phyloP scores from a whole-genome alignment of 805 yeast genomes.

The Saccharomycopsis lassenensis region DNA sequence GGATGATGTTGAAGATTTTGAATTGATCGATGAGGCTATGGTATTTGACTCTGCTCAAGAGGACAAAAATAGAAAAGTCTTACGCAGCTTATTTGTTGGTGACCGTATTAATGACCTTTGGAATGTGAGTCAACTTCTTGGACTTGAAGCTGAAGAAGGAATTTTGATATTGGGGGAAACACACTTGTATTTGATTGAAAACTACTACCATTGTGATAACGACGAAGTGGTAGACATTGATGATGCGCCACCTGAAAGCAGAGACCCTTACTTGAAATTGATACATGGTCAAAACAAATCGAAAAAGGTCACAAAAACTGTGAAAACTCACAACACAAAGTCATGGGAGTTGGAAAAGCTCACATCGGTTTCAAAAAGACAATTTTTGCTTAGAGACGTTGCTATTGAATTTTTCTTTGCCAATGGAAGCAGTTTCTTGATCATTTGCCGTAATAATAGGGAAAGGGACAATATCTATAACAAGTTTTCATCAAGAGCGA shows the following conservation, averaged over 20 bases:
- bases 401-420: constrained; percentile 70
- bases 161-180: constrained; percentile 57
- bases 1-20: constrained; percentile 28
- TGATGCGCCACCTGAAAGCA: constrained; percentile 48
- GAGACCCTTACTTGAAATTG: constrained; percentile 62
- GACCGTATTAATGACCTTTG: constrained; percentile 63
- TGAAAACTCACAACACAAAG: constrained; percentile 34
- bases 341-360: constrained; percentile 53
- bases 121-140: constrained; percentile 68
- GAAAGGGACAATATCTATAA: constrained; percentile 48
- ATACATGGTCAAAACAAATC: constrained; percentile 39
- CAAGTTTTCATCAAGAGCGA: constrained; percentile 37
- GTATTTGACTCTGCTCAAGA: constrained; percentile 32
- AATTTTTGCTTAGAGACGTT: constrained; percentile 66
- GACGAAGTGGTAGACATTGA: constrained; percentile 49
- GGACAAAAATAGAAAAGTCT: constrained; percentile 65
- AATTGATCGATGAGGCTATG: constrained; percentile 32
- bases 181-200: constrained; percentile 58
- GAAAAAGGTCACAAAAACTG: constrained; percentile 19
- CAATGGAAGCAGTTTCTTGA: constrained; percentile 58
- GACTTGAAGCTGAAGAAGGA: constrained; percentile 69
- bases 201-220: constrained; percentile 46
- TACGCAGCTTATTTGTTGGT: constrained; percentile 55
- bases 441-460: constrained; percentile 47
- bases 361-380: constrained; percentile 59